phyloP scores from a whole-genome alignment of 2,329 filamentous ascomycete genomes.

The Arthrinium phaeospermum region DNA sequence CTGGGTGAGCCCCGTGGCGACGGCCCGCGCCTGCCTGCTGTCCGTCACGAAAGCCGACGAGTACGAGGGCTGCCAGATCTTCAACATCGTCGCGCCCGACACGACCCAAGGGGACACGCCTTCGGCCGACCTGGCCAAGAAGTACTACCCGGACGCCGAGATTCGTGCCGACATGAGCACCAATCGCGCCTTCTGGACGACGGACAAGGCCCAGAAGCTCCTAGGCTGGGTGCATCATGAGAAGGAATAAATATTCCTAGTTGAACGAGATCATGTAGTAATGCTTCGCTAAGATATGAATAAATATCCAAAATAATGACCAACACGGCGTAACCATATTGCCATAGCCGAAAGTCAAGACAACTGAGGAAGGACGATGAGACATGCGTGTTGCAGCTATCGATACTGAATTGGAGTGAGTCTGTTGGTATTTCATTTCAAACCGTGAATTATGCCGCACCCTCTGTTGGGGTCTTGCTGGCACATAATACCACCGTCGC shows the following conservation, averaged over 20 bases:
- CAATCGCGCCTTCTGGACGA: slow-evolving; percentile 33
- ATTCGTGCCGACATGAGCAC: slow-evolving; percentile 31
- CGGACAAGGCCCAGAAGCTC: slow-evolving; percentile 29
- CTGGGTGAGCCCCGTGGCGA: slow-evolving; percentile 42
- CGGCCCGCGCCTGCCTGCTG: slow-evolving; percentile 42
- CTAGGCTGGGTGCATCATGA: slow-evolving; percentile 28
- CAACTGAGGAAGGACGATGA: not conserved
- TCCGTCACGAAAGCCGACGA: slow-evolving; percentile 39
- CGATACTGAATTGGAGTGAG: not conserved
- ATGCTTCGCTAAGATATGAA: not conserved
- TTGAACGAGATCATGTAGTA: slow-evolving; percentile 27
- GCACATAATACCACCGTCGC: not conserved
- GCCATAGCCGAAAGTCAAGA: not conserved
- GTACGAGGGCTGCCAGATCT: slow-evolving; percentile 40
- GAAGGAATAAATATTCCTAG: slow-evolving; percentile 31
- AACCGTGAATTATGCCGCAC: not conserved
- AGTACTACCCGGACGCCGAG: slow-evolving; percentile 34
- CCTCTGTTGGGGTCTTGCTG: not conserved
- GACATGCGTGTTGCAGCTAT: not conserved
- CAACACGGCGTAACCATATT: not conserved
- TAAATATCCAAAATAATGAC: not conserved
- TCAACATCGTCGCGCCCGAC: slow-evolving; percentile 42
- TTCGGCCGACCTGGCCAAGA: slow-evolving; percentile 32
- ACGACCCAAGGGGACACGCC: slow-evolving; percentile 33
- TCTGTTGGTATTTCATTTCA: not conserved